phyloP scores from a whole-genome alignment of 805 yeast species.

The Lipomyces chichibuensis region DNA sequence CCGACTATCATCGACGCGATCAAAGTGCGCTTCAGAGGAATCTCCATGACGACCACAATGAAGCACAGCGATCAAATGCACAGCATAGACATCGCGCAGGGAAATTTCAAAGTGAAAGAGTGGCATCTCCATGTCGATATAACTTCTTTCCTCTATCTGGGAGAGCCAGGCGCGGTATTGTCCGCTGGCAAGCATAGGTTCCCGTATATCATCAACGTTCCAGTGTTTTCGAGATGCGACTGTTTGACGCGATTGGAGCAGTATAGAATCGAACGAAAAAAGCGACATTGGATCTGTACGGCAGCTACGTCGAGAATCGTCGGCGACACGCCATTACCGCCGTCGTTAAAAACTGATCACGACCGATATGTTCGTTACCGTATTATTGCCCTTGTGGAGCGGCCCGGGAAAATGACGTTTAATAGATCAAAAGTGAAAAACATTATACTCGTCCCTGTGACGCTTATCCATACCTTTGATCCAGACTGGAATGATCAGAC shows the following conservation, averaged over 20 bases:
- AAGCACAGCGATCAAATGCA: background rate
- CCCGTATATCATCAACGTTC: constrained; percentile 14
- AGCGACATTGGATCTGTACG: constrained; percentile 1
- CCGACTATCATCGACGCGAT: constrained; percentile 13
- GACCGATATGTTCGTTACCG: constrained; percentile 14
- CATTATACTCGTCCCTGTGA: background rate
- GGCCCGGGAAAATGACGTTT: constrained; percentile 13
- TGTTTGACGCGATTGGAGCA: background rate
- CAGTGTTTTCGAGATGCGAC: constrained; percentile 18
- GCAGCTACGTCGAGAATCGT: background rate
- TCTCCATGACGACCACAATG: constrained; percentile 14
- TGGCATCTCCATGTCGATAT: constrained; percentile 16
- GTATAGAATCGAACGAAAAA: background rate
- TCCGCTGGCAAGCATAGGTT: constrained; percentile 9
- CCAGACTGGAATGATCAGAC: background rate
- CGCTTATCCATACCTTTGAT: constrained; percentile 4
- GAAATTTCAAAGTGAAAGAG: background rate
- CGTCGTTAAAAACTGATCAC: constrained; percentile 9
- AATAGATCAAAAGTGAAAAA: background rate
- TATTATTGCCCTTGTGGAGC: constrained; percentile 9
- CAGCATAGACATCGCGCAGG: background rate
- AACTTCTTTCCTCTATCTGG: background rate
- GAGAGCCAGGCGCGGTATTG: background rate
- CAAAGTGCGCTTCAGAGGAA: constrained; percentile 22
- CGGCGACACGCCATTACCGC: constrained; percentile 11